A percentile compares a stretch with the other conserved stretches of the same genome.
phyloP scores from a whole-genome alignment of 1,284 basidiomycete genomes.

The Ganoderma meredithae region DNA sequence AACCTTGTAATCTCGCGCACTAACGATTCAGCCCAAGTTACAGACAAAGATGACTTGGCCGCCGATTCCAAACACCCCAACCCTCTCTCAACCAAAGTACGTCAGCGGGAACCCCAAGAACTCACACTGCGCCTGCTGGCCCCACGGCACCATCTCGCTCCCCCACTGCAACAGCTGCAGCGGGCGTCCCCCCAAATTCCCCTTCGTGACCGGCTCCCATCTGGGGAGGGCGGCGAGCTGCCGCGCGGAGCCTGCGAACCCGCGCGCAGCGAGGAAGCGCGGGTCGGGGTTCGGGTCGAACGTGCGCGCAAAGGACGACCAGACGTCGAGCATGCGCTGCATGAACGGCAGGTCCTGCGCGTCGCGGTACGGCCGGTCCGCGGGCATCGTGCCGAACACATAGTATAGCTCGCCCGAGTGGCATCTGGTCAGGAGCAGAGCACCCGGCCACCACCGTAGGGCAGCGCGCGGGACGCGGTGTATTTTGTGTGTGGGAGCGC shows the following conservation, averaged over 20 bases:
- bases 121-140: slow-evolving; percentile 39
- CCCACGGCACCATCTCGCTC: slow-evolving; percentile 39
- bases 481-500: neutral
- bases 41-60: neutral
- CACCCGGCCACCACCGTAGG: too few relatives aligned
- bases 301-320: slow-evolving; percentile 49
- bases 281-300: slow-evolving; percentile 50
- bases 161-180: slow-evolving; percentile 38
- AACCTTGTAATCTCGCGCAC: neutral
- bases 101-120: slow-evolving; percentile 37
- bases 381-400: slow-evolving; percentile 46
- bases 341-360: slow-evolving; percentile 46
- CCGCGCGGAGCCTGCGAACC: slow-evolving; percentile 35
- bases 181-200: slow-evolving; percentile 31
- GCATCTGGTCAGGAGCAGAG: slow-evolving; percentile 36
- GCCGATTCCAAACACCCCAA: too few relatives aligned
- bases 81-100: slow-evolving; percentile 29
- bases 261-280: slow-evolving; percentile 44
- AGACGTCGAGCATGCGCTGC: slow-evolving; percentile 46
- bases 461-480: neutral
- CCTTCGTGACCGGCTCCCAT: slow-evolving; percentile 38
- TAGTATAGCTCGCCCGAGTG: slow-evolving; percentile 51
- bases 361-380: slow-evolving; percentile 47
- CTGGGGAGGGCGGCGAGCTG: slow-evolving; percentile 33
- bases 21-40: neutral